A percentile compares a stretch with the other conserved stretches of the same genome.
Evolutionary conservation across 2,329 filamentous ascomycete species (phyloP).

Genomic region (Penicillium expansum): DNA sequence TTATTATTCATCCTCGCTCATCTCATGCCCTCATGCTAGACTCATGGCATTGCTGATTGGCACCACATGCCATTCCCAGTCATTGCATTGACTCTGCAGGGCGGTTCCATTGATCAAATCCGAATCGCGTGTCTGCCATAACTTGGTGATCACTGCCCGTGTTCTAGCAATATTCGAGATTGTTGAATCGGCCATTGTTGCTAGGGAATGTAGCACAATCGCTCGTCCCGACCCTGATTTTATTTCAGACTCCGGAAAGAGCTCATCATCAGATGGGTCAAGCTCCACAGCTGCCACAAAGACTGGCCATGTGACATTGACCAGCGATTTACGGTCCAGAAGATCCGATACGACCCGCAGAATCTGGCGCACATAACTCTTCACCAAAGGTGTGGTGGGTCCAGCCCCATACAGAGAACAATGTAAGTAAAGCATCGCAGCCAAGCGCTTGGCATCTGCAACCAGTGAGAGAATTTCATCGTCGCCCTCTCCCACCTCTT

Average conservation of each 20-base stretch:
- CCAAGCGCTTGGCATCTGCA: conserved; percentile 46
- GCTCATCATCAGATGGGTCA: conserved; percentile 38
- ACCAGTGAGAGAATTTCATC: conserved; percentile 36
- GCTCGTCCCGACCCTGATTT: conserved; percentile 34
- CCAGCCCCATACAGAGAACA: conserved; percentile 46
- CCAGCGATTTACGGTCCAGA: conserved; percentile 32
- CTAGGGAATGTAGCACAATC: conserved; percentile 42
- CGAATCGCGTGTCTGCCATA: conserved; percentile 48
- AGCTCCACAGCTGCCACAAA: conserved; percentile 48
- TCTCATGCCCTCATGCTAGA: conserved; percentile 32
- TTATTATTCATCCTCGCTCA: background rate
- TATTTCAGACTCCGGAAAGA: conserved; percentile 27
- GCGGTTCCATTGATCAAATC: conserved; percentile 27
- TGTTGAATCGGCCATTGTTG: conserved; percentile 42
- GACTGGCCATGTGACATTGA: conserved; percentile 44
- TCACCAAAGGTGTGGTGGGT: conserved; percentile 40
- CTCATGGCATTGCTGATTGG: conserved; percentile 45
- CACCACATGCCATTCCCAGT: conserved; percentile 45
- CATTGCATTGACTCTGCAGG: conserved; percentile 31
- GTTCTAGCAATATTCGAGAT: conserved; percentile 47
- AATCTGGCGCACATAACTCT: conserved; percentile 35
- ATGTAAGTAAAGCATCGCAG: conserved; percentile 47
- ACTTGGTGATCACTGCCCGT: conserved; percentile 47
- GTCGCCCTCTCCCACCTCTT: conserved; percentile 31
- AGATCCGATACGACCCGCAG: conserved; percentile 35